These are phyloP conservation scores for Aleurites moluccanus DNA, from an alignment of 441 rosid genomes.

Conservation along the genomic window DNA sequence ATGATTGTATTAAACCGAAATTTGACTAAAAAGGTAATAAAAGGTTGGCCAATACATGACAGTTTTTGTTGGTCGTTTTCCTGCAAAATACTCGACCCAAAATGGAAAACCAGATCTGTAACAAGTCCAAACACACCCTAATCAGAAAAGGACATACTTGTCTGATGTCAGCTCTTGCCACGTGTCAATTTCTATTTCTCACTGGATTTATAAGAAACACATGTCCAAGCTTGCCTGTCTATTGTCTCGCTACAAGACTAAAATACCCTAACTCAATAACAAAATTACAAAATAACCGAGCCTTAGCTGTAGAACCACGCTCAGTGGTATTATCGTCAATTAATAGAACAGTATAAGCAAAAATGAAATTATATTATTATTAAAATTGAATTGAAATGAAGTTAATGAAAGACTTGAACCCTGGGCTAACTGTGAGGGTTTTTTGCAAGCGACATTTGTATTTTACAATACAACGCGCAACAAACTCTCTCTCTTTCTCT, in stretches of 20 bases:
- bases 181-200: background rate
- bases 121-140: background rate
- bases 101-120: background rate
- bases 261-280: background rate
- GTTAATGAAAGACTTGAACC: conserved; percentile 32
- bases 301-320: background rate
- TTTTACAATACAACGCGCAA: conserved; percentile 25
- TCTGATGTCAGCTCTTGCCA: background rate
- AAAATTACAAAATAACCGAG: no score
- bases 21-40: no score
- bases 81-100: background rate
- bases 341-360: background rate
- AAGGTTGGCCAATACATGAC: no score
- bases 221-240: background rate
- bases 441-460: conserved; percentile 25
- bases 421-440: conserved; percentile 39
- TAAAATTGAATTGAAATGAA: background rate
- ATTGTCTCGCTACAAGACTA: background rate
- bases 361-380: background rate
- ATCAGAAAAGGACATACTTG: no score
- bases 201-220: background rate
- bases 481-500: conserved; percentile 21
- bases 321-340: conserved; percentile 8
- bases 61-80: background rate
- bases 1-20: no score